Conservation (phyloP, 345 rosid species). For the Hevea brasiliensis region DNA sequence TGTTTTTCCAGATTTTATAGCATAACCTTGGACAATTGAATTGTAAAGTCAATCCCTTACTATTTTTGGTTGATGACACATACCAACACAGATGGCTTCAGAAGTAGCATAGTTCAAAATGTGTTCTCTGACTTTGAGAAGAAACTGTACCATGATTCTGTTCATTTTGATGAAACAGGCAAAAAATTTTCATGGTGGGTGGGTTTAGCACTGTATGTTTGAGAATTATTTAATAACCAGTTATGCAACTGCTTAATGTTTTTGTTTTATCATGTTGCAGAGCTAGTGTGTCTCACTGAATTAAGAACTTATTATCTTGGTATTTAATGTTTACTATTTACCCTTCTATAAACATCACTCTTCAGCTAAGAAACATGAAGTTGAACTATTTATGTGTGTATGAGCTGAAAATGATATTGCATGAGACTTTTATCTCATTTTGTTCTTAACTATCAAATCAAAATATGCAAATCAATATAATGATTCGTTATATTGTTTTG, state of each 20-base stretch:
- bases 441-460: too few species aligned
- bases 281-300: too few species aligned
- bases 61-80: not conserved
- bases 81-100: not conserved
- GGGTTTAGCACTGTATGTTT: not conserved
- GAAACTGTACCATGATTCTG: not conserved
- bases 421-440: too few species aligned
- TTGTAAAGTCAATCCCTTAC: not conserved
- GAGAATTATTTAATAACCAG: not conserved
- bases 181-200: not conserved
- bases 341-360: too few species aligned
- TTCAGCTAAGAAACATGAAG: too few species aligned
- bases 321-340: too few species aligned
- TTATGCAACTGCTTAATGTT: not conserved
- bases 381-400: too few species aligned
- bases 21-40: not conserved
- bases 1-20: not conserved
- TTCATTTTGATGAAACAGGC: conserved; percentile 2
- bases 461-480: too few species aligned
- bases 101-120: not conserved
- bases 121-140: not conserved
- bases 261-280: too few species aligned
- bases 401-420: too few species aligned
- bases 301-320: too few species aligned
- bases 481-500: too few species aligned